Evolutionary conservation across 1,139 yeast genomes (phyloP), one percentile per base, ranked within the genome.

Genomic region (Fermentozyma sake): DNA sequence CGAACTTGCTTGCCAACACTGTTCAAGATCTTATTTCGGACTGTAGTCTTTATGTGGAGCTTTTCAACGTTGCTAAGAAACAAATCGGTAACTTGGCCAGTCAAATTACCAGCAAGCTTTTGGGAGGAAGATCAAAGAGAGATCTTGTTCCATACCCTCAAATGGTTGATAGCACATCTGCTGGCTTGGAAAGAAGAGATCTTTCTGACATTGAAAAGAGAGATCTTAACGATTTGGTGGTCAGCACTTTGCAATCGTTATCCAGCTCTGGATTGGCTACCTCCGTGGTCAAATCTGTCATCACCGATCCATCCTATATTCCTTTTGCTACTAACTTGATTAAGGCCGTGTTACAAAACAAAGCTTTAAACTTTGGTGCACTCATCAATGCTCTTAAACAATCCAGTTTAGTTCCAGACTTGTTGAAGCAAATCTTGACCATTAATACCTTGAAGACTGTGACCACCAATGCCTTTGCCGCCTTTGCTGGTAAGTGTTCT

Each of bases 181-280:
- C 30, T 12, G 28, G 29, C 16, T 21, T 20, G 27, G 27, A 30
- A 25, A 19, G 23, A 33, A 23, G 21, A 9, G 26, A 22, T 19
- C 16, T 14, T 14, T 12, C 24, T n/a, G 15, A 16, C 6, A 10
- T 30, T 4, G 49, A 48, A 10, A 45, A 46, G 37, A 46, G 61
- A 38, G 66, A 53, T 32, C 38, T 49, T 18, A 46, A 58, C 35
- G 44, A 46, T 15, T 50, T 63, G 26, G 56, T 61, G 10, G 55
- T 58, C 23, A 61, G 61, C 32, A 50, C 63, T 31, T 59, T 65
- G 42, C 59, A 64, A 41, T 62, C 69, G 6, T 58, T 65, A 41
- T 64, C 54, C 22, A 34, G 50, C 24, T 64, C 71, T 10, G 72
- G 72, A 11, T 61, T 66, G 40, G 71, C 68, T 11, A 41, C 60